Conservation (phyloP, 2,329 filamentous ascomycete species). For the Calonectria ilicicola region DNA sequence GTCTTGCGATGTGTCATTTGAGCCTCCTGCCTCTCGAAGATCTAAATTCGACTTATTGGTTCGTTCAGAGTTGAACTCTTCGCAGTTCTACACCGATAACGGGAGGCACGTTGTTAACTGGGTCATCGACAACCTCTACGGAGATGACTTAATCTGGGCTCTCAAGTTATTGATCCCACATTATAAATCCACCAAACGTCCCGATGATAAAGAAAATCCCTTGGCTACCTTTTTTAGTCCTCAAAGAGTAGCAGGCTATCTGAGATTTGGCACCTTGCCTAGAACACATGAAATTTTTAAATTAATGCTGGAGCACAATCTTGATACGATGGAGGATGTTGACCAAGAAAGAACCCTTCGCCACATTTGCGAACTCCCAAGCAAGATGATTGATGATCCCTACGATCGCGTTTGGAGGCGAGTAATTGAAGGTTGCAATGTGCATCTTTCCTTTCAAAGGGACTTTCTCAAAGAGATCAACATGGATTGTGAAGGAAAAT, state of each 20-base stretch:
- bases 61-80: no score
- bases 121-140: slow-evolving; percentile 9
- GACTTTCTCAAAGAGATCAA: no score
- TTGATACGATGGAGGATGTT: neutral
- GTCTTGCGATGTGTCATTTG: no score
- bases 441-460: neutral
- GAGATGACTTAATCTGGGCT: neutral
- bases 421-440: neutral
- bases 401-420: neutral
- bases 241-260: neutral
- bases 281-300: neutral
- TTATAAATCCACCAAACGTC: neutral
- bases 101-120: slow-evolving; percentile 6
- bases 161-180: neutral
- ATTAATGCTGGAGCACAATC: neutral
- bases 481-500: neutral
- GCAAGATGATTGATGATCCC: neutral
- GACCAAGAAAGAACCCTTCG: neutral
- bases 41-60: neutral
- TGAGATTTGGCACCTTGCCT: slow-evolving; percentile 9
- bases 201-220: neutral
- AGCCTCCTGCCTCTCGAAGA: no score
- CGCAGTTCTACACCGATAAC: neutral
- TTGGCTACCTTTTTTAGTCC: neutral
- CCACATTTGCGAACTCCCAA: neutral